These are phyloP conservation scores for Avicennia marina DNA, from an alignment of 257 asterid species.

Conservation along the genomic window DNA sequence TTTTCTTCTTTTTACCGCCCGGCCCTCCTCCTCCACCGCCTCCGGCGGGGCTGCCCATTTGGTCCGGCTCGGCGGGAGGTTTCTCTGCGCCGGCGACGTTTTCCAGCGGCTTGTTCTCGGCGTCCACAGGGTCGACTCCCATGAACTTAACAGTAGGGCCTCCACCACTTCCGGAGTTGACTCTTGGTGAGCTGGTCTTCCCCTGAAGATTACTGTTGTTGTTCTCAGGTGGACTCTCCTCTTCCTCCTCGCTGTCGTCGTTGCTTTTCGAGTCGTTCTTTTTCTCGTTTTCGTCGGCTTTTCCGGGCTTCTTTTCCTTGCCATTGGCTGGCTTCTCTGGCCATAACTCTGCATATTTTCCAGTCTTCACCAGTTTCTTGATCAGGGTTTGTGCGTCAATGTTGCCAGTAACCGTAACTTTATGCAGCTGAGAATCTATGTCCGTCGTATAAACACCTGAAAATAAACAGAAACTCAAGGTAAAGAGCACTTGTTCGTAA, in stretches of 20 bases:
- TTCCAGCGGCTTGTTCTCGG: constrained; percentile 30
- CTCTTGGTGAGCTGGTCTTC: constrained; percentile 22
- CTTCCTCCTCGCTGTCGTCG: too few relatives aligned
- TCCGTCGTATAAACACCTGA: constrained; percentile 68
- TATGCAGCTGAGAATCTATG: constrained; percentile 63
- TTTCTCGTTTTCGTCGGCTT: constrained; percentile 35
- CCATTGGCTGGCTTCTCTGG: constrained; percentile 28
- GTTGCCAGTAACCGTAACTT: constrained; percentile 76
- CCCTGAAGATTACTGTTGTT: too few relatives aligned
- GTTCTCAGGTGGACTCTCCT: constrained; percentile 17
- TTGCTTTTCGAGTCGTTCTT: too few relatives aligned
- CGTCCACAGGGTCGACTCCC: too few relatives aligned
- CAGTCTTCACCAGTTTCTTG: constrained; percentile 55
- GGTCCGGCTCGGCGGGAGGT: constrained; percentile 20
- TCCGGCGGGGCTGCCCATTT: constrained; percentile 17
- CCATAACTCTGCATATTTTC: constrained; percentile 64
- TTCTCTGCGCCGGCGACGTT: constrained; percentile 27
- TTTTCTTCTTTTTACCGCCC: constrained; percentile 63
- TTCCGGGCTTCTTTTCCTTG: constrained; percentile 38
- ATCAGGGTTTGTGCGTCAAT: constrained; percentile 53
- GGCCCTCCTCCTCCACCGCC: constrained; percentile 35
- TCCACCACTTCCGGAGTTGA: too few relatives aligned
- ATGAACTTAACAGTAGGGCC: constrained; percentile 41
- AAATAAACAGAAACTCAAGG: too few relatives aligned
- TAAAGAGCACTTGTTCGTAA: too few relatives aligned